Percentiles rank a stretch among this genome's conserved stretches.
These are phyloP conservation scores for Leccinum solheimii DNA, from an alignment of 1,284 basidiomycete species.

Conservation along the genomic window DNA sequence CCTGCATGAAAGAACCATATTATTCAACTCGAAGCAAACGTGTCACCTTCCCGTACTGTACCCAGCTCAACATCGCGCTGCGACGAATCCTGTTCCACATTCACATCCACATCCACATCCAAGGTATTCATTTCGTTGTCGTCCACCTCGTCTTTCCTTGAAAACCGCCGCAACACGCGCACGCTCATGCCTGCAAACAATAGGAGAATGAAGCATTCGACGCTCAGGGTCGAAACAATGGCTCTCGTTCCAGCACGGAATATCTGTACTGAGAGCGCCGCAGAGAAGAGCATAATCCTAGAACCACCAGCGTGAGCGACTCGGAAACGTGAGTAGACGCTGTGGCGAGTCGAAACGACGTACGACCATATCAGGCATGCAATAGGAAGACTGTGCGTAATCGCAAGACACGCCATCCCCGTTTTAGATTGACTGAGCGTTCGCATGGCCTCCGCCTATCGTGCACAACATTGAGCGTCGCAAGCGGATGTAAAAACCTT, in stretches of 20 bases:
- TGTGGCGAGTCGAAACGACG: neutral
- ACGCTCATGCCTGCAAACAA: conserved; percentile 2
- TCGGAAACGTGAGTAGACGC: neutral
- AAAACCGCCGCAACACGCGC: conserved; percentile 9
- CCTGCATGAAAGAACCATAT: neutral
- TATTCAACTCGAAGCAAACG: neutral
- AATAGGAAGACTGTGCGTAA: conserved; percentile 20
- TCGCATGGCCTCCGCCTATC: conserved; percentile 13
- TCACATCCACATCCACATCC: neutral
- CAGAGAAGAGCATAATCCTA: conserved; percentile 16
- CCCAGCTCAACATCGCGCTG: neutral
- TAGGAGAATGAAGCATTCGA: conserved; percentile 13
- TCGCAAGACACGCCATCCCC: conserved; percentile 17
- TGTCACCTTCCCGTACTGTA: neutral
- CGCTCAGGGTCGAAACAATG: conserved; percentile 1
- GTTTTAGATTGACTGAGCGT: conserved; percentile 4
- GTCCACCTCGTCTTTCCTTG: neutral
- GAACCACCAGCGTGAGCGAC: neutral
- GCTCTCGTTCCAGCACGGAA: neutral
- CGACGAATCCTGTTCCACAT: neutral
- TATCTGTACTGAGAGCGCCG: conserved; percentile 15
- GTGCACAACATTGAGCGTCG: neutral
- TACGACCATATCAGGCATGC: conserved; percentile 25
- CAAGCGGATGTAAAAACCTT: neutral
- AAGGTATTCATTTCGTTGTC: neutral